Evolutionary conservation across 2,329 filamentous ascomycete species (phyloP).

Genomic region (Ceratocystis huliohia): DNA sequence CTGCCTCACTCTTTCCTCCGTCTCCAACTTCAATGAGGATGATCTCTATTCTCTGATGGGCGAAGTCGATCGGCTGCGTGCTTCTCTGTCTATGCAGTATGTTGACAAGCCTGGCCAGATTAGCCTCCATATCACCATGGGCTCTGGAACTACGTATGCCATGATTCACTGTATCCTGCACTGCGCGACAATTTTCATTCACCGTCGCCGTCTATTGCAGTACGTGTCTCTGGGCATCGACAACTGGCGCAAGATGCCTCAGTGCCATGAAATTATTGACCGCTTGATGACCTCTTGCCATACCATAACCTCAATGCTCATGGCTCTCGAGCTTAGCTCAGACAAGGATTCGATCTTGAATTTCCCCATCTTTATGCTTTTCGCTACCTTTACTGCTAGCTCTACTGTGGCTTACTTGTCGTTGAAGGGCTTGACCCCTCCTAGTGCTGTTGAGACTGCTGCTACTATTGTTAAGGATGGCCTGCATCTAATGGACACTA

Average conservation of each 20-base stretch:
- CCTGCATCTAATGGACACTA: constrained; percentile 46
- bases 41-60: constrained; percentile 39
- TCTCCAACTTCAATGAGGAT: constrained; percentile 42
- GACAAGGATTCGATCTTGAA: constrained; percentile 48
- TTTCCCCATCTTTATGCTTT: constrained; percentile 52
- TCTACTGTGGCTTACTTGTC: constrained; percentile 50
- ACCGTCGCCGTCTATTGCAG: constrained; percentile 46
- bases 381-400: constrained; percentile 48
- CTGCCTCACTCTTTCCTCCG: constrained; percentile 44
- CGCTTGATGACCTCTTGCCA: constrained; percentile 47
- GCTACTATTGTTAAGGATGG: constrained; percentile 45
- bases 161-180: constrained; percentile 51
- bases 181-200: constrained; percentile 48
- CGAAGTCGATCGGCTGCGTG: constrained; percentile 44
- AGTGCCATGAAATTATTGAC: constrained; percentile 42
- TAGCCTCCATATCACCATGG: constrained; percentile 51
- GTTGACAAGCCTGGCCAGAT: constrained; percentile 50
- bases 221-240: constrained; percentile 43
- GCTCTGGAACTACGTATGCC: constrained; percentile 48
- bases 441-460: constrained; percentile 44
- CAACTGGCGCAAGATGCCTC: constrained; percentile 39
- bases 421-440: constrained; percentile 46
- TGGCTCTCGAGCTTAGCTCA: constrained; percentile 42
- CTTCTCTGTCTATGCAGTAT: constrained; percentile 45
- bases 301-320: constrained; percentile 43